Evolutionary conservation across 495 filamentous ascomycete species (phyloP).

Genomic region (Trichocladium antarcticum): DNA sequence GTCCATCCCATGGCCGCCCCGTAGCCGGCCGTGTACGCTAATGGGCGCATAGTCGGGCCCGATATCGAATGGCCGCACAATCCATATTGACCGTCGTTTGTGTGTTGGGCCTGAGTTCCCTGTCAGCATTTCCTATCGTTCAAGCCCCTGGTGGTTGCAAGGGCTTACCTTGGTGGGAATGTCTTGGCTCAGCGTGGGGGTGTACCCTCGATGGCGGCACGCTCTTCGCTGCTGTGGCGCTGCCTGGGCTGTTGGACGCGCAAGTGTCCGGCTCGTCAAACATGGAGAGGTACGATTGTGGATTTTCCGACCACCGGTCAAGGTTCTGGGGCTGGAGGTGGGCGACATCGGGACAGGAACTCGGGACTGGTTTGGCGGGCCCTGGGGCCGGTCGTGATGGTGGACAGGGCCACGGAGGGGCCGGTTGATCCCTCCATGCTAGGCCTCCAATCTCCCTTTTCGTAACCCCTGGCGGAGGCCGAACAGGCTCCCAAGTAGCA

Average conservation of each 20-base stretch:
- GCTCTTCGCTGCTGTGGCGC: background rate
- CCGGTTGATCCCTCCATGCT: too few relatives aligned
- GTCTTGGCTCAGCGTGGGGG: too few relatives aligned
- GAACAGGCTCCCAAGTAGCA: background rate
- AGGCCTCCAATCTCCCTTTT: too few relatives aligned
- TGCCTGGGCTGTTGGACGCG: background rate
- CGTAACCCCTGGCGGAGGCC: too few relatives aligned
- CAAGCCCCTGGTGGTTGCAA: too few relatives aligned
- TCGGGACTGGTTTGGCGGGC: background rate
- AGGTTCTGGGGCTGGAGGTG: background rate
- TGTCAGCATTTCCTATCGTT: too few relatives aligned
- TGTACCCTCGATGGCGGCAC: background rate
- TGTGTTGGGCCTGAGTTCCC: background rate
- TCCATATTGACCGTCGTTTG: slow-evolving; percentile 21
- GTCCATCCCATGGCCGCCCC: slow-evolving; percentile 4
- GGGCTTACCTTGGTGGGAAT: too few relatives aligned
- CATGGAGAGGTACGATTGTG: slow-evolving; percentile 25
- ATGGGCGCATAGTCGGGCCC: slow-evolving; percentile 13
- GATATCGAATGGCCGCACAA: slow-evolving; percentile 20
- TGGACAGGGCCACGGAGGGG: background rate
- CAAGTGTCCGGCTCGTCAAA: slow-evolving; percentile 13
- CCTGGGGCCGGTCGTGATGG: background rate
- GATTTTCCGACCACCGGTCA: slow-evolving; percentile 20
- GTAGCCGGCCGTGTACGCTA: slow-evolving; percentile 18
- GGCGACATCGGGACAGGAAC: slow-evolving; percentile 8